Evolutionary conservation across 2,329 filamentous ascomycete species (phyloP), one percentile per base, ranked within the genome.

Genomic region (Chaetoscypha palmicola): DNA sequence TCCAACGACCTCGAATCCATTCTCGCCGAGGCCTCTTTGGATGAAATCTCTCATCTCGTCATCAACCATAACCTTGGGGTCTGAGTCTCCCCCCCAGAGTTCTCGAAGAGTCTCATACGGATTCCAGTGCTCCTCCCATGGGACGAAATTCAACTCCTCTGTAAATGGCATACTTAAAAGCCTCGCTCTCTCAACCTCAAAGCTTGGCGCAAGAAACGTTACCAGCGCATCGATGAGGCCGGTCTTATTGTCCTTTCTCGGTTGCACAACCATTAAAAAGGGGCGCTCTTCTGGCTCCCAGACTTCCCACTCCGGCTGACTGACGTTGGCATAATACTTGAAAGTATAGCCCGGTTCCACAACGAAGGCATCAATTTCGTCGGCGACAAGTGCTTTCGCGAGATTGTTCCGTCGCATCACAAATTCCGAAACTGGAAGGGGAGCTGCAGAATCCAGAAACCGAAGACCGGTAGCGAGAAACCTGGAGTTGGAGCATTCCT

Each of bases 31-130:
- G 0, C 78, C 78, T 2, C 77, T 69, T 30, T 73, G 68, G 38
- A 83, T 80, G 57, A 73, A 81, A 57, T 81, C 76, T 2, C 78
- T 70, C 57, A 81, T 78, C 54, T 81, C 78, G 49, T 81, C 77
- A 49, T 82, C 78, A 11, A 79, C 69, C 72, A 81, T 79, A n/a
- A 82, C 50, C n/a, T 57, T 69, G 4, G 63, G 56, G 1, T 62
- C 61, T 8, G 50, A 48, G 3, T 38, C 72, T 71, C 17, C 4
- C 3, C 38, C 59, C 5, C 57, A 63, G 1, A 69, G 72, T 19
- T 68, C 49, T 10, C 68, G 61, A 14, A 82, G 63, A 0, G 74
- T 81, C 0, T 60, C 59, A 57, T 81, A 83, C 1, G 77, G 77
- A 56, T 81, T 69, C 77, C 76, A 81, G 51, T 81, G 76, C 53